A percentile compares a stretch with the other conserved stretches of the same genome.
Evolutionary conservation across 1,284 basidiomycete genomes (phyloP).

Genomic region (Irpex sp.): DNA sequence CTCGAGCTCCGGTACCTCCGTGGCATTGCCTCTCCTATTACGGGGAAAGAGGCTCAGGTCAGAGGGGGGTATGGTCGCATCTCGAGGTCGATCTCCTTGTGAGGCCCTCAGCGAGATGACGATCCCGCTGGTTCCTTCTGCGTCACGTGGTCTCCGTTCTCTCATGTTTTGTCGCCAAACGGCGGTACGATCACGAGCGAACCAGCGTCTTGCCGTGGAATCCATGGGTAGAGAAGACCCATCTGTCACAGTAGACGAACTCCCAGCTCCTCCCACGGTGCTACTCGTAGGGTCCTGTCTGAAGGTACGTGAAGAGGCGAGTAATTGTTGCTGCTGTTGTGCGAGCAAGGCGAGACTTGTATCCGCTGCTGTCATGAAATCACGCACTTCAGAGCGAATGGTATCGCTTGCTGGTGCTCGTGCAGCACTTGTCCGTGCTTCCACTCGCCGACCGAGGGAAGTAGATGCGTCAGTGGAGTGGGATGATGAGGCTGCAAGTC

Average conservation of each 20-base stretch:
- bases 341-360: slow-evolving; percentile 1
- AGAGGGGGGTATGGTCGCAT: background rate
- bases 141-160: slow-evolving; percentile 3
- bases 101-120: background rate
- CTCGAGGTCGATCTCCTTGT: background rate
- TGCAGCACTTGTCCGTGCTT: slow-evolving; percentile 18
- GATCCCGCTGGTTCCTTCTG: background rate
- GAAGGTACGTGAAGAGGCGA: slow-evolving; percentile 7
- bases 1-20: slow-evolving; percentile 1
- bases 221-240: background rate
- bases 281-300: background rate
- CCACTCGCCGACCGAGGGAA: slow-evolving; percentile 24
- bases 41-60: background rate
- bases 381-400: background rate
- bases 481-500: background rate
- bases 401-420: background rate
- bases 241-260: background rate
- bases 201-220: background rate
- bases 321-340: slow-evolving; percentile 7
- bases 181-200: slow-evolving; percentile 4
- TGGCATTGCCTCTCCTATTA: background rate
- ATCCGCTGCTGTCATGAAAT: background rate
- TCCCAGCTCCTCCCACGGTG: background rate
- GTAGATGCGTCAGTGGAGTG: slow-evolving; percentile 18
- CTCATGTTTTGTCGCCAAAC: slow-evolving; percentile 9